Conservation (phyloP, 2,329 filamentous ascomycete genomes). For the Cordyceps javanica region DNA sequence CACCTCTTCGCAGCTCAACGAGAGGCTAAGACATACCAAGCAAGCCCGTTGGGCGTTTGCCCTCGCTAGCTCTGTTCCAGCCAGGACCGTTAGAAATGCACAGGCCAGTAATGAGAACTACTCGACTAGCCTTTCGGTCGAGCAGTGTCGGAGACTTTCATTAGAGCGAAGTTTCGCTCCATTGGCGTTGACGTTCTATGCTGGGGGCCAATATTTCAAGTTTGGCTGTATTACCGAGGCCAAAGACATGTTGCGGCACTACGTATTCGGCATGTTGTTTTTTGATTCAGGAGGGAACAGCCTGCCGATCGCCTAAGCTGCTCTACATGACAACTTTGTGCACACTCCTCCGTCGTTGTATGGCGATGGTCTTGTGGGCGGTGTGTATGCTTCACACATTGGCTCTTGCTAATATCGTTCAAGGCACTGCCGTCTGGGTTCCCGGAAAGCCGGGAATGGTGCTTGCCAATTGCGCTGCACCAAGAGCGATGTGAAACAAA, state of each 20-base stretch:
- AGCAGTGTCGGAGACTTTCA: neutral
- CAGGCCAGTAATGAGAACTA: neutral
- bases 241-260: neutral
- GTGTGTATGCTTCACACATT: neutral
- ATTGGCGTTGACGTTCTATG: too few relatives aligned
- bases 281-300: neutral
- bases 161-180: neutral
- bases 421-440: neutral
- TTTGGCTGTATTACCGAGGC: neutral
- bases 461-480: neutral
- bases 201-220: too few relatives aligned
- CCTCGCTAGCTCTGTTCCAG: neutral
- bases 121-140: neutral
- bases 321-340: neutral
- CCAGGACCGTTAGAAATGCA: slow-evolving; percentile 6
- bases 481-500: neutral
- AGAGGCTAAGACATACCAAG: slow-evolving; percentile 4
- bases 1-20: neutral
- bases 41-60: neutral
- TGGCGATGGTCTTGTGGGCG: neutral
- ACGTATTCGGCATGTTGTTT: neutral
- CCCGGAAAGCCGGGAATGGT: neutral
- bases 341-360: neutral
- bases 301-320: neutral
- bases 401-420: neutral